Base-by-base conservation (phyloP, 495 filamentous ascomycete genomes). In the Beverwykella pulmonaria region DNA sequence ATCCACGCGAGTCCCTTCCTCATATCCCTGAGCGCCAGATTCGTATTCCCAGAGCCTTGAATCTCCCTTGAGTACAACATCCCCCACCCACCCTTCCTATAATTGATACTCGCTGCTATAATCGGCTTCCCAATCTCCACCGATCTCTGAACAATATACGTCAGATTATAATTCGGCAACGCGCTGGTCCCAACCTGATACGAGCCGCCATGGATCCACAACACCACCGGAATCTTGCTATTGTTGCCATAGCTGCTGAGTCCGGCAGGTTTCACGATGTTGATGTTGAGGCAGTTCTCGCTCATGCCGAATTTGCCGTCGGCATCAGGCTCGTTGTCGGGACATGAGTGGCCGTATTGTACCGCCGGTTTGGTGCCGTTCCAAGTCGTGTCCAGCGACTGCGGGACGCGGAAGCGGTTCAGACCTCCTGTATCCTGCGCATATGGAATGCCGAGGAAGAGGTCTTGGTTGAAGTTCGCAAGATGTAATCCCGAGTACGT, bases 381-480 rank as follows among this genome's bases (percentile, higher is more conserved):
- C 70, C 70, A 72, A 22, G 70, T 63, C 25, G 54, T 54, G 47
- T 68, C 69, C 6, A 73, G 60, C 9, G 53, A 48, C 46, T 73
- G 68, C 1, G 71, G 68, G 29, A 65, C 39, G 1, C 36, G 59
- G 52, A 73, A 73, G 1, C 71, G 68, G 27, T 70, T 70, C 19
- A 55, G 41, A 14, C 64, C 68, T 30, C 63, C 60, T 25, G 71
- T 70, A 32, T 67, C 59, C 57, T 73, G 71, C 0, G 71, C 71
- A 32, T 63, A 73, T 2, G 71, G 71, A 17, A 73, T 65, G 32
- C 68, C 71, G 19, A 73, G 60, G 49, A 73, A 73, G 34, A 73
- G 8, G 29, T 73, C 71, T 50, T 73, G 71, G 23, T 68, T 39
- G 54, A 68, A 73, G 10, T 53, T 19, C 7, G 69, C 62, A n/a